These are phyloP conservation scores for Teratosphaeria gauchensis DNA, from an alignment of 2,329 filamentous ascomycete genomes.

Conservation along the genomic window DNA sequence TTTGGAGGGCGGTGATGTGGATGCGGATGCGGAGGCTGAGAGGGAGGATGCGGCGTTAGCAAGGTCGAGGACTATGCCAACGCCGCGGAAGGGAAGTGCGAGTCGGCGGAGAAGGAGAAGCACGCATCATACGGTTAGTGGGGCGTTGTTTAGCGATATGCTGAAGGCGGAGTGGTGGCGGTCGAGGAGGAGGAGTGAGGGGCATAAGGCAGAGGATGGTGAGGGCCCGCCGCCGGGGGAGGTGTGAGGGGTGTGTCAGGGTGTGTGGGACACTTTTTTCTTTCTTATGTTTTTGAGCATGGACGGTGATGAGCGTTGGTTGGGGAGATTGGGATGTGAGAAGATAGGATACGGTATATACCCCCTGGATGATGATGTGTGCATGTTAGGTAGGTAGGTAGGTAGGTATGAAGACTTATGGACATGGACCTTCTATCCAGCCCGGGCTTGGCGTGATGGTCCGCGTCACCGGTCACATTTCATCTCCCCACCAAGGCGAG, in stretches of 20 bases:
- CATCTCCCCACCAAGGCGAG: no score
- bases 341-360: no score
- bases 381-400: no score
- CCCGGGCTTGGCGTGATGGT: no score
- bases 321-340: not conserved
- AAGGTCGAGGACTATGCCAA: constrained; percentile 8
- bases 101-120: constrained; percentile 11
- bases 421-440: no score
- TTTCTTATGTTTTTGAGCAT: not conserved
- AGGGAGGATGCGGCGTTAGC: constrained; percentile 6
- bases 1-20: not conserved
- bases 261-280: not conserved
- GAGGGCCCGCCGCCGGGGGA: not conserved
- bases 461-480: no score
- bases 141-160: constrained; percentile 24
- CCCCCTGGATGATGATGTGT: no score
- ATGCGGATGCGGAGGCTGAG: not conserved
- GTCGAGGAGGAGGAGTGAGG: constrained; percentile 5
- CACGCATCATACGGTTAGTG: constrained; percentile 11
- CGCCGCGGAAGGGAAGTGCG: constrained; percentile 1
- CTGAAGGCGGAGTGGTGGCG: constrained; percentile 22
- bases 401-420: no score
- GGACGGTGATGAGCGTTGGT: not conserved
- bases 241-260: not conserved
- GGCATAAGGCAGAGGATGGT: not conserved